A percentile compares a stretch with the other conserved stretches of the same genome.
Evolutionary conservation across 371 early-diverging fungal species (phyloP).

Genomic region (Mucor circinelloides): DNA sequence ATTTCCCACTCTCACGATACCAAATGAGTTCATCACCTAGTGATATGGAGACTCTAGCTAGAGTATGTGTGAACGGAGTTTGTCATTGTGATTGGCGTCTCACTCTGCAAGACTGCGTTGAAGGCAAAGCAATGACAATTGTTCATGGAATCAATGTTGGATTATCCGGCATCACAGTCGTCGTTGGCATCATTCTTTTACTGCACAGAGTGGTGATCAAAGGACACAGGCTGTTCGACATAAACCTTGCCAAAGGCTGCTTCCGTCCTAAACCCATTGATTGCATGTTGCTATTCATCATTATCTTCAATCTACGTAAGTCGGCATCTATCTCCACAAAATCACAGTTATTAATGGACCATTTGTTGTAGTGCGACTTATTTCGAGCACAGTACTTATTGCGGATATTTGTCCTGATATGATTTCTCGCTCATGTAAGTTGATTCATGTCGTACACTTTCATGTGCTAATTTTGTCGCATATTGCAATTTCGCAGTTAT

Average conservation of each 20-base stretch:
- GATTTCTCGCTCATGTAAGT: conserved; percentile 36
- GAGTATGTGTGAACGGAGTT: conserved; percentile 18
- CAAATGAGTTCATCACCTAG: background rate
- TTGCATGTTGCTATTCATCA: conserved; percentile 29
- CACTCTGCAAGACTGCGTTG: conserved; percentile 22
- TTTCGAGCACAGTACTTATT: conserved; percentile 27
- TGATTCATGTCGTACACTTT: background rate
- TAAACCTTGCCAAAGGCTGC: conserved; percentile 16
- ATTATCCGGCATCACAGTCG: conserved; percentile 17
- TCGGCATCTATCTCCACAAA: background rate
- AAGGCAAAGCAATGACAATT: conserved; percentile 24
- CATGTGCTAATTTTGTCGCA: background rate
- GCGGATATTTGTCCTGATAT: conserved; percentile 27
- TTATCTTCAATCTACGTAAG: conserved; percentile 28
- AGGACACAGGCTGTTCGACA: conserved; percentile 26
- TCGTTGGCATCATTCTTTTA: conserved; percentile 21
- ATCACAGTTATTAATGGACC: background rate
- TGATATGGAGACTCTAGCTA: conserved; percentile 8
- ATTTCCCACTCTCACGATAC: background rate
- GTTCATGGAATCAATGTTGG: conserved; percentile 29
- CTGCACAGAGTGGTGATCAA: conserved; percentile 20
- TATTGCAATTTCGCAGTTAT: conserved; percentile 18
- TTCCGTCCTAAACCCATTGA: conserved; percentile 36
- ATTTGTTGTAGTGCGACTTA: conserved; percentile 21
- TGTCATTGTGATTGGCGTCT: conserved; percentile 36